Percentiles rank a stretch among this genome's conserved stretches.
phyloP scores from a whole-genome alignment of 345 rosid species.

The Eucalyptus pumila region DNA sequence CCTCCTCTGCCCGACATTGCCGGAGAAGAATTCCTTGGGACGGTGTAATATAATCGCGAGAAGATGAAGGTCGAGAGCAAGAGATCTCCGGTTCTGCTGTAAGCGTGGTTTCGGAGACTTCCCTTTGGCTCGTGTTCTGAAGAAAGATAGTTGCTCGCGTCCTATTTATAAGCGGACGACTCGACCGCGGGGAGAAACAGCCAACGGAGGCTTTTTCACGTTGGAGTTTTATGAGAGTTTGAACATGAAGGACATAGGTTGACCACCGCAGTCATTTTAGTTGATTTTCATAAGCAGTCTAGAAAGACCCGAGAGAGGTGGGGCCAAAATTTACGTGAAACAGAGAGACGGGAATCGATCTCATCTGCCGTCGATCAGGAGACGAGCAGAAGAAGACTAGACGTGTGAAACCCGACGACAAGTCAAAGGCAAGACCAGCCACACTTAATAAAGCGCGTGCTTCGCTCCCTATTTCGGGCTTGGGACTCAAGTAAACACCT shows the following conservation, averaged over 20 bases:
- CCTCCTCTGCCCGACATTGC: neutral
- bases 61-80: neutral
- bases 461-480: neutral
- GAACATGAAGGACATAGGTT: neutral
- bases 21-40: neutral
- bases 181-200: neutral
- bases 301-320: neutral
- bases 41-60: neutral
- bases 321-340: neutral
- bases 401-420: neutral
- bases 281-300: neutral
- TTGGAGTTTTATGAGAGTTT: neutral
- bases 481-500: neutral
- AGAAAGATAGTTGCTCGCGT: neutral
- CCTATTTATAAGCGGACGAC: neutral
- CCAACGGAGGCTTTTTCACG: neutral
- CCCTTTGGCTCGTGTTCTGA: neutral
- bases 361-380: neutral
- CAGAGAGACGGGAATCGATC: neutral
- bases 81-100: neutral
- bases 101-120: neutral
- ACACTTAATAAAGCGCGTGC: neutral
- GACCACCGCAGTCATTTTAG: neutral
- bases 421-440: neutral
- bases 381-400: neutral